Percentiles rank a stretch among this genome's conserved stretches.
These are phyloP conservation scores for Oropetium thomaeum DNA, from an alignment of 176 grass and related monocot species.

Conservation along the genomic window DNA sequence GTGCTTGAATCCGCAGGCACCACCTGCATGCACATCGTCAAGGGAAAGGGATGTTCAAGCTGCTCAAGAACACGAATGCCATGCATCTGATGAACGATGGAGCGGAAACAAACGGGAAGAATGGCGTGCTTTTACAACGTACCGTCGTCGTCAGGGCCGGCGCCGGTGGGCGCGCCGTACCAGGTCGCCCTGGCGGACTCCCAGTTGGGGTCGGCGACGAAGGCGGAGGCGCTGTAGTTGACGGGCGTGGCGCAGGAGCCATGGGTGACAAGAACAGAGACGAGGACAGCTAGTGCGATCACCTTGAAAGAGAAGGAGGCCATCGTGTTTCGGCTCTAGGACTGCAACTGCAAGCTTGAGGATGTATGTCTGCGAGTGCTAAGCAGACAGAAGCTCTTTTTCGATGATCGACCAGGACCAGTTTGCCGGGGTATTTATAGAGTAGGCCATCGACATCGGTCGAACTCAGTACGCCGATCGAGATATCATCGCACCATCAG, in stretches of 20 bases:
- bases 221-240: conserved; percentile 12
- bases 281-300: background rate
- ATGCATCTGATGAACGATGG: background rate
- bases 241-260: background rate
- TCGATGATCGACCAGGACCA: background rate
- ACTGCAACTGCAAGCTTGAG: background rate
- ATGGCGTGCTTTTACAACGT: background rate
- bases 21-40: conserved; percentile 50
- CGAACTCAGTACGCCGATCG: background rate
- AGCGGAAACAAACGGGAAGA: background rate
- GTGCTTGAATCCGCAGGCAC: conserved; percentile 55
- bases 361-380: background rate
- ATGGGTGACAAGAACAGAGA: conserved; percentile 27
- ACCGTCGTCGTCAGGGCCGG: conserved; percentile 54
- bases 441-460: background rate
- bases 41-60: background rate
- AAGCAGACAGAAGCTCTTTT: background rate
- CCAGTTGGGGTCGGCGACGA: conserved; percentile 26
- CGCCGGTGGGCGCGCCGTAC: conserved; percentile 60
- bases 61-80: background rate
- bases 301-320: background rate
- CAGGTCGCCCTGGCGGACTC: conserved; percentile 53
- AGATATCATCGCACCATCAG: too few relatives aligned
- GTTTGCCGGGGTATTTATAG: conserved; percentile 41
- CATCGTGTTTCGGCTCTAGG: background rate